Conservation (phyloP, 2,329 filamentous ascomycete species). For the Emergomyces africanus region DNA sequence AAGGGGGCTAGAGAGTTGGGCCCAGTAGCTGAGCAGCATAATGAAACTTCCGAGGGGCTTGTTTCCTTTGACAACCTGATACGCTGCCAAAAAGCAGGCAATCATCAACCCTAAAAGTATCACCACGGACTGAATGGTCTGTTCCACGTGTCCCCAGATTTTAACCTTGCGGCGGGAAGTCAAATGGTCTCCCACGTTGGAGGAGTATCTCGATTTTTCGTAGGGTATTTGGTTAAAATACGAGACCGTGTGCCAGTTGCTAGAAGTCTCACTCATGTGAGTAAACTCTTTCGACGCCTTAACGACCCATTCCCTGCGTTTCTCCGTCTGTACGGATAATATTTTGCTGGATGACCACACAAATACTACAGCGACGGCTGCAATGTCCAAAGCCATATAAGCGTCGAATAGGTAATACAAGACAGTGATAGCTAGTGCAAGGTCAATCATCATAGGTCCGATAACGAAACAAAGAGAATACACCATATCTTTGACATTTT, state of each 20-base stretch:
- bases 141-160: conserved; percentile 21
- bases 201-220: conserved; percentile 39
- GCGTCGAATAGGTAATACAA: conserved; percentile 51
- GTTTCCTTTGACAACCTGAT: conserved; percentile 37
- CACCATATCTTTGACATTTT: conserved; percentile 46
- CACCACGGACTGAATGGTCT: conserved; percentile 33
- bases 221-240: conserved; percentile 45
- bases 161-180: conserved; percentile 24
- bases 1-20: conserved; percentile 36
- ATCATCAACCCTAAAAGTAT: conserved; percentile 38
- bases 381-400: conserved; percentile 43
- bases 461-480: conserved; percentile 49
- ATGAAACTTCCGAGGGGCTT: conserved; percentile 49
- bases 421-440: conserved; percentile 47
- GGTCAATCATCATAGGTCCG: conserved; percentile 49
- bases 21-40: conserved; percentile 54
- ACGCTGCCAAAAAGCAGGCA: conserved; percentile 40
- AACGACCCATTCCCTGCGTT: conserved; percentile 27
- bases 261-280: conserved; percentile 45
- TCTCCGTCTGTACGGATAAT: conserved; percentile 26
- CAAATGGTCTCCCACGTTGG: conserved; percentile 27
- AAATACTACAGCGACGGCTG: conserved; percentile 37
- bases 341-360: conserved; percentile 36
- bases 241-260: conserved; percentile 47
- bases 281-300: conserved; percentile 38